Evolutionary conservation across 768 basidiomycete species (phyloP).

Genomic region (Botryobasidium botryosum): DNA sequence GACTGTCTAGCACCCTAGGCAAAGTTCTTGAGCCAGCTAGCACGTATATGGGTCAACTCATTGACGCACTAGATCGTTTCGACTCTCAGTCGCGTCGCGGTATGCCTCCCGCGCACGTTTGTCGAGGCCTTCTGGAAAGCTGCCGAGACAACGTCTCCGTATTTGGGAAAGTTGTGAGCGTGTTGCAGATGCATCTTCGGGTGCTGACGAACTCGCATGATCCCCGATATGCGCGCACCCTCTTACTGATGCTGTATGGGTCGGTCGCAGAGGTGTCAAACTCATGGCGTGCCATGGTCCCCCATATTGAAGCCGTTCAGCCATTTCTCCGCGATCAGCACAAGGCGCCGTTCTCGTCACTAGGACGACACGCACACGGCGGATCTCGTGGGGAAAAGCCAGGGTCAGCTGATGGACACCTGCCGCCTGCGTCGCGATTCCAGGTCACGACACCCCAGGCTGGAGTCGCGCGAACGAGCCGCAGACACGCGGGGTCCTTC

Average conservation of each 20-base stretch:
- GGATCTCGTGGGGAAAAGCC: neutral
- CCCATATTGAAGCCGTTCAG: constrained; percentile 51
- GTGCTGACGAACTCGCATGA: constrained; percentile 60
- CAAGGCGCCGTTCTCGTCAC: constrained; percentile 17
- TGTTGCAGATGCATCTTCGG: constrained; percentile 65
- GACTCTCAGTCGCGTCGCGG: constrained; percentile 54
- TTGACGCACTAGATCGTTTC: constrained; percentile 80
- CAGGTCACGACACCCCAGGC: constrained; percentile 3
- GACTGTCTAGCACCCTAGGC: constrained; percentile 58
- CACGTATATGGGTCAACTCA: constrained; percentile 62
- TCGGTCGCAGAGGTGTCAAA: constrained; percentile 73
- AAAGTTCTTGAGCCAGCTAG: constrained; percentile 80
- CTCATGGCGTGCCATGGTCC: constrained; percentile 67
- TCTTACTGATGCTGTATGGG: constrained; percentile 76
- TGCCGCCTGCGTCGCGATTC: constrained; percentile 5
- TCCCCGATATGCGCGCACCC: constrained; percentile 71
- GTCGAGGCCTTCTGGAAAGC: constrained; percentile 61
- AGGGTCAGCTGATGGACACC: neutral
- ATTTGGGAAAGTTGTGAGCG: constrained; percentile 76
- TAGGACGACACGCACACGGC: neutral
- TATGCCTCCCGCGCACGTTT: constrained; percentile 51
- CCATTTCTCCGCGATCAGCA: constrained; percentile 38
- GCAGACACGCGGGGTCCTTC: constrained; percentile 90
- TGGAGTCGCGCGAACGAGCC: constrained; percentile 32
- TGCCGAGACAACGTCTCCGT: constrained; percentile 71